Percentiles rank a stretch among this genome's conserved stretches.
These are phyloP conservation scores for Jaapia argillacea DNA, from an alignment of 768 basidiomycete species.

Conservation along the genomic window DNA sequence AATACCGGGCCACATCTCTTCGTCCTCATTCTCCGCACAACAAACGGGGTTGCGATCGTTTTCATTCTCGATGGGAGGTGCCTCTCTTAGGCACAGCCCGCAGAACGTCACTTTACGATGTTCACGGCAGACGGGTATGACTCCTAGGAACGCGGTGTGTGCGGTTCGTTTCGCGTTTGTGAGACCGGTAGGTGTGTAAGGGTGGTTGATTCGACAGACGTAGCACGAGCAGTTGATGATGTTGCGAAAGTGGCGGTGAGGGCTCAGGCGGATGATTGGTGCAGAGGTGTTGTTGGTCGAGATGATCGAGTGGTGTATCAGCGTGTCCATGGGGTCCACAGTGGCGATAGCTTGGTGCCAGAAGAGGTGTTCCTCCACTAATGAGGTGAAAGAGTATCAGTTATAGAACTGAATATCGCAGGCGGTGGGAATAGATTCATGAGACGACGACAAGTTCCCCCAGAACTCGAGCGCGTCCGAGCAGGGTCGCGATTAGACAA, in stretches of 20 bases:
- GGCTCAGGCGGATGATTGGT: slow-evolving; percentile 20
- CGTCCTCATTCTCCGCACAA: slow-evolving; percentile 64
- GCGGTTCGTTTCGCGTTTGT: slow-evolving; percentile 36
- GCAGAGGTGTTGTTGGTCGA: slow-evolving; percentile 25
- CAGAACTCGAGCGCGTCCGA: too few relatives aligned
- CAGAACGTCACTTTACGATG: slow-evolving; percentile 58
- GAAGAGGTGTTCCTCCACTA: slow-evolving; percentile 63
- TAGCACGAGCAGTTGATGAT: slow-evolving; percentile 45
- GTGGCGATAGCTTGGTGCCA: slow-evolving; percentile 56
- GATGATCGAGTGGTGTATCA: slow-evolving; percentile 37
- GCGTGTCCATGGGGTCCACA: slow-evolving; percentile 52
- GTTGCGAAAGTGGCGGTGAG: slow-evolving; percentile 54
- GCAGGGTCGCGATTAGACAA: too few relatives aligned
- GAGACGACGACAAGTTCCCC: too few relatives aligned
- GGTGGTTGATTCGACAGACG: slow-evolving; percentile 62
- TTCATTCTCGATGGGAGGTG: slow-evolving; percentile 33
- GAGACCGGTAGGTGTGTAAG: slow-evolving; percentile 40
- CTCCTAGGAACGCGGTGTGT: slow-evolving; percentile 30
- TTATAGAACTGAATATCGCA: too few relatives aligned
- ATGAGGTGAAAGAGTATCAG: too few relatives aligned
- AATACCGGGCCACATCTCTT: slow-evolving; percentile 53
- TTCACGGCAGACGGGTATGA: slow-evolving; percentile 47
- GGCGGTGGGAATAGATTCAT: too few relatives aligned
- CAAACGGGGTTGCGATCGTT: slow-evolving; percentile 27
- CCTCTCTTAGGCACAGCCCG: slow-evolving; percentile 60